Conservation (phyloP, 352 stramenopile genomes). For the Sclerospora graminicola region DNA sequence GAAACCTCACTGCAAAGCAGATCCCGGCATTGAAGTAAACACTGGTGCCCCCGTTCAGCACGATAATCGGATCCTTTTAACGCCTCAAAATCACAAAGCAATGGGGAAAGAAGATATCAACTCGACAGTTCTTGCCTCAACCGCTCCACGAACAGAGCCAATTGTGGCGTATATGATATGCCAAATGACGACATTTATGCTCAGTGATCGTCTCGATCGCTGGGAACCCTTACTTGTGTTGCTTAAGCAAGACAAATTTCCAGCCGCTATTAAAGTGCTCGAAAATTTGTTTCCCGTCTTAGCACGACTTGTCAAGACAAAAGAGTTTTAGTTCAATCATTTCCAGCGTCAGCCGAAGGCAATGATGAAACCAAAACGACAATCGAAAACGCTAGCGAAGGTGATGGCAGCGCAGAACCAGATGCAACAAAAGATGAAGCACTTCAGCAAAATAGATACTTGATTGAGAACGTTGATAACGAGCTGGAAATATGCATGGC, state of each 20-base stretch:
- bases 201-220: slow-evolving; percentile 64
- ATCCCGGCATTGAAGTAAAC: slow-evolving; percentile 7
- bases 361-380: slow-evolving; percentile 13
- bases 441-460: neutral
- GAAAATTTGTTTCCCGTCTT: slow-evolving; percentile 66
- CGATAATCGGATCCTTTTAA: slow-evolving; percentile 19
- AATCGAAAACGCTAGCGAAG: slow-evolving; percentile 10
- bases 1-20: neutral
- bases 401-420: slow-evolving; percentile 1
- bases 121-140: slow-evolving; percentile 21
- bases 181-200: slow-evolving; percentile 70
- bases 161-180: slow-evolving; percentile 84
- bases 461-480: slow-evolving; percentile 28
- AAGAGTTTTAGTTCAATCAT: slow-evolving; percentile 6
- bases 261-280: slow-evolving; percentile 55
- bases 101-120: slow-evolving; percentile 14
- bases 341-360: slow-evolving; percentile 2
- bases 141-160: slow-evolving; percentile 56
- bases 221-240: slow-evolving; percentile 74
- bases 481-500: slow-evolving; percentile 64
- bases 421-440: slow-evolving; percentile 3
- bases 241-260: slow-evolving; percentile 51
- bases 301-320: slow-evolving; percentile 38
- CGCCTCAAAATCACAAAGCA: slow-evolving; percentile 13
- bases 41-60: slow-evolving; percentile 32